A percentile compares a stretch with the other conserved stretches of the same genome.
Evolutionary conservation across 345 rosid species (phyloP).

Genomic region (Moricandia moricandioides): DNA sequence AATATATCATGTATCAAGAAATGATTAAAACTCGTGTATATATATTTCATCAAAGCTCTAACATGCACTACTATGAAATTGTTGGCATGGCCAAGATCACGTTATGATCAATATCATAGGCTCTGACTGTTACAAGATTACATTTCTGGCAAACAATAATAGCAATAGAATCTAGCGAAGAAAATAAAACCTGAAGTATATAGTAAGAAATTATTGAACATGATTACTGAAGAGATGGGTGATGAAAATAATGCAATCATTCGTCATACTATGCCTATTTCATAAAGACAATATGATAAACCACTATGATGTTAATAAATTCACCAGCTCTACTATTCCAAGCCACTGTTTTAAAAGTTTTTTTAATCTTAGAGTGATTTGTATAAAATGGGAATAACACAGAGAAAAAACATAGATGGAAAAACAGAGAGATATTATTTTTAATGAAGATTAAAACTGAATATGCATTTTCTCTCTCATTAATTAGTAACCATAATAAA

Average conservation of each 20-base stretch:
- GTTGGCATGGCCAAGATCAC: slow-evolving; percentile 27
- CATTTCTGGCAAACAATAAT: slow-evolving; percentile 30
- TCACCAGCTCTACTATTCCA: neutral
- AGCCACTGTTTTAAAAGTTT: neutral
- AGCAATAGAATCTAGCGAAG: slow-evolving; percentile 21
- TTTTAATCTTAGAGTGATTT: neutral
- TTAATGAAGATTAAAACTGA: too few relatives aligned
- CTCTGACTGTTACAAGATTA: neutral
- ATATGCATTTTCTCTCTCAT: too few relatives aligned
- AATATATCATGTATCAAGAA: slow-evolving; percentile 5
- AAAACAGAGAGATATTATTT: neutral
- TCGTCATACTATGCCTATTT: slow-evolving; percentile 9
- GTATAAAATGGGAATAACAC: neutral
- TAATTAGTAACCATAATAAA: too few relatives aligned
- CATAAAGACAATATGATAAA: slow-evolving; percentile 26
- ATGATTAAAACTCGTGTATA: slow-evolving; percentile 3
- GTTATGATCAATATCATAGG: slow-evolving; percentile 8
- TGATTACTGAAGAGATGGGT: slow-evolving; percentile 33
- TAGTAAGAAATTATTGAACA: slow-evolving; percentile 35
- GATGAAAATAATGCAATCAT: slow-evolving; percentile 29
- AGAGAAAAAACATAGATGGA: neutral
- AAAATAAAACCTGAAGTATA: slow-evolving; percentile 22
- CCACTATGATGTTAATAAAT: slow-evolving; percentile 1
- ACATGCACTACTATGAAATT: slow-evolving; percentile 1
- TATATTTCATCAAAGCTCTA: slow-evolving; percentile 4